Evolutionary conservation across 1,284 basidiomycete species (phyloP), one percentile per base, ranked within the genome.

Genomic region (Ceratobasidium sp.): DNA sequence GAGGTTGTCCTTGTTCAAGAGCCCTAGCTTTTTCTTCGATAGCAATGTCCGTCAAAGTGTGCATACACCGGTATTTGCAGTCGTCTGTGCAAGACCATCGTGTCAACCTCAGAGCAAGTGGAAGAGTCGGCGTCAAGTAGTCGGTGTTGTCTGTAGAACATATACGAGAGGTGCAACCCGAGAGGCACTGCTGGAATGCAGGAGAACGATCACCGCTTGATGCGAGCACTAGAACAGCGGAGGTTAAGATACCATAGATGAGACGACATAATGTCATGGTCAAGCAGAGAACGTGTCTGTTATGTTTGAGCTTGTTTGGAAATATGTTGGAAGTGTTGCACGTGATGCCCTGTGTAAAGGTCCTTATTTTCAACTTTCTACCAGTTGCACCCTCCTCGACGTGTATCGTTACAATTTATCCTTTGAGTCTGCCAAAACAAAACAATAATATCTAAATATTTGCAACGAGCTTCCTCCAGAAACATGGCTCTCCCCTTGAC

Each of bases 21-120:
- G 57, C 57, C 28, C 21, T 59, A 21, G 32, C 26, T 49, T 46
- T 43, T 18, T 78, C 79, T 52, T 79, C 35, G 46, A 89, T 78
- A 28, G 89, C 88, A 26, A 85, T 82, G 75, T 89, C 85, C 16
- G 95, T 98, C 70, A 97, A 85, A 62, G 85, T 81, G 79, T 98
- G 95, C 85, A 92, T 93, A 83, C 97, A 99, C 21, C 82, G 82
- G 79, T 99, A 98, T 79, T 89, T 89, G 86, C 96, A 98, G 81
- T 98, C 87, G 78, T 94, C 94, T 14, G 81, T 78, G 82, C 96
- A 98, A 21, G 91, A 88, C 97, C 87, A 89, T 16, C 81, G 78
- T 2, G 84, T 83, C 13, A 82, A 73, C 8, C 84, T 78, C 2
- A 87, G 82, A 35, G 82, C 78, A 87, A 92, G 76, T 80, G 87